Evolutionary conservation across 257 asterid species (phyloP).

Genomic region (Schizonepeta tenuifolia): DNA sequence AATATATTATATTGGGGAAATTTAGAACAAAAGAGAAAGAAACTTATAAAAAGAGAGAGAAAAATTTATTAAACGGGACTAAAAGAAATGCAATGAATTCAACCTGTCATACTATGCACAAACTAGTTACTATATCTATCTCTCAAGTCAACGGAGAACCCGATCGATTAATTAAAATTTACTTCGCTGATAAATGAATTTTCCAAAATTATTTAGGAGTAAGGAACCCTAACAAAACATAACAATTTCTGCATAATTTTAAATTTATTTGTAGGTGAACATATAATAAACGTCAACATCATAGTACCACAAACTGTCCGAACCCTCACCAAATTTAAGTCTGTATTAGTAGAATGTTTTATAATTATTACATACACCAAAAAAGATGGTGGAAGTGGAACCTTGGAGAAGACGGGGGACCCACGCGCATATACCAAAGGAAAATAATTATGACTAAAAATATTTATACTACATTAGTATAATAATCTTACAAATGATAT

Average conservation of each 20-base stretch:
- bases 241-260: neutral
- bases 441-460: neutral
- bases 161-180: neutral
- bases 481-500: neutral
- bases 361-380: neutral
- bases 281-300: slow-evolving; percentile 24
- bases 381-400: neutral
- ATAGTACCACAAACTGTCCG: slow-evolving; percentile 33
- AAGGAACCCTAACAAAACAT: neutral
- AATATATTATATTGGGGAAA: neutral
- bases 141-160: slow-evolving; percentile 10
- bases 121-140: neutral
- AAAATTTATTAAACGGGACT: neutral
- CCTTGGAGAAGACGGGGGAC: slow-evolving; percentile 2
- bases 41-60: too few species aligned
- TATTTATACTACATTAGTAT: too few species aligned
- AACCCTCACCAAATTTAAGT: slow-evolving; percentile 18
- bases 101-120: neutral
- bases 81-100: neutral
- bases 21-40: neutral
- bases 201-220: neutral
- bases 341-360: slow-evolving; percentile 12
- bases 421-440: slow-evolving; percentile 42
- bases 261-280: neutral
- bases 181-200: too few species aligned